Evolutionary conservation across 768 basidiomycete species (phyloP).

Genomic region (Trametes coccinea): DNA sequence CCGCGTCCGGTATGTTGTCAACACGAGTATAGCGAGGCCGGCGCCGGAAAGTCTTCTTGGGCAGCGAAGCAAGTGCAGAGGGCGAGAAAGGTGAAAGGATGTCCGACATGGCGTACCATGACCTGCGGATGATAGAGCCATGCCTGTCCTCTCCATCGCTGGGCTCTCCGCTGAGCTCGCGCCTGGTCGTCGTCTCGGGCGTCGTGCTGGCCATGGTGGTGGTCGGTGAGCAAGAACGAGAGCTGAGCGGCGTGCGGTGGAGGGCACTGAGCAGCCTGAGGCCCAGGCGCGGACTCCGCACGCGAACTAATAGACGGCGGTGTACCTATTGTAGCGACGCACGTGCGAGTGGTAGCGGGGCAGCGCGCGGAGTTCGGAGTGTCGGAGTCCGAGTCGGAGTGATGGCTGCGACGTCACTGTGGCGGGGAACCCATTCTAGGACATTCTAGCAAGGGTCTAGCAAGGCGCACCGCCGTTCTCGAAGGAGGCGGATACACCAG

Average conservation of each 20-base stretch:
- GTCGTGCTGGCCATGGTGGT: constrained; percentile 17
- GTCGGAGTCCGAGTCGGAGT: constrained; percentile 12
- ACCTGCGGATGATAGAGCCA: constrained; percentile 48
- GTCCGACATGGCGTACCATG: constrained; percentile 63
- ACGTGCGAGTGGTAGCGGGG: constrained; percentile 7
- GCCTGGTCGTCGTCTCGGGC: neutral
- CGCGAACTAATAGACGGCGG: constrained; percentile 1
- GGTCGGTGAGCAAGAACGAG: constrained; percentile 5
- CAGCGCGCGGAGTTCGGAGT: neutral
- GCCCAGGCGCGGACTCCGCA: constrained; percentile 4
- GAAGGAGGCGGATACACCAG: constrained; percentile 2
- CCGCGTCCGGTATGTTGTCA: constrained; percentile 70
- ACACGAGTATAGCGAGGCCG: constrained; percentile 61
- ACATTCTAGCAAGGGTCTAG: constrained; percentile 32
- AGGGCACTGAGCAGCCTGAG: neutral
- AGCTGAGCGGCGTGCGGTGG: neutral
- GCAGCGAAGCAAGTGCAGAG: constrained; percentile 54
- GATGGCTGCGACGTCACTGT: constrained; percentile 15
- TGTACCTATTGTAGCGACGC: constrained; percentile 15
- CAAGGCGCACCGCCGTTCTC: neutral
- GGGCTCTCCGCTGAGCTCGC: neutral
- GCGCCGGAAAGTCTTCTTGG: constrained; percentile 38
- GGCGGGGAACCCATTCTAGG: constrained; percentile 34
- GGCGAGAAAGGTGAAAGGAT: constrained; percentile 69
- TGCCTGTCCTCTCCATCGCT: constrained; percentile 23